Conservation (phyloP, 257 asterid species). For the Solanum pinnatisectum region DNA sequence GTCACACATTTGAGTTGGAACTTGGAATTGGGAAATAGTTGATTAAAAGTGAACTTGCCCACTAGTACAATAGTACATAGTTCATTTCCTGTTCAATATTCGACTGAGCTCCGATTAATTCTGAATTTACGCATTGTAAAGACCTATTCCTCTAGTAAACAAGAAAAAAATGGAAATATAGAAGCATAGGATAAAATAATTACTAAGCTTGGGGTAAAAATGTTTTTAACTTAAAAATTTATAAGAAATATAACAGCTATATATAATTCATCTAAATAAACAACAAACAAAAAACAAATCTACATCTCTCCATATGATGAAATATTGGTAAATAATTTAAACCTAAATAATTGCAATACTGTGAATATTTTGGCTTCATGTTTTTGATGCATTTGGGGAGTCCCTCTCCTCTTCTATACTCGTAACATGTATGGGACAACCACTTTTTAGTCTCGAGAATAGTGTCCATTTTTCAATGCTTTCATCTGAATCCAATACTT, state of each 20-base stretch:
- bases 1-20: background rate
- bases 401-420: background rate
- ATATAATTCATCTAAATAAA: background rate
- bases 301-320: background rate
- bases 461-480: background rate
- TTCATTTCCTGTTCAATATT: background rate
- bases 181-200: background rate
- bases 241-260: background rate
- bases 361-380: background rate
- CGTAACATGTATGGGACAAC: constrained; percentile 6
- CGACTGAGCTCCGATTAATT: background rate
- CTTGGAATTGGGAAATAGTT: background rate
- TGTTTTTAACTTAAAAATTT: background rate
- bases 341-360: background rate
- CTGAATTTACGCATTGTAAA: too few relatives aligned
- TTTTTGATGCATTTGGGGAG: background rate
- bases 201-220: background rate
- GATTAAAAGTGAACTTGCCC: background rate
- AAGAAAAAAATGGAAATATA: background rate
- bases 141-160: too few relatives aligned
- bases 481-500: background rate
- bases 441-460: constrained; percentile 3
- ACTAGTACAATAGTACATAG: background rate
- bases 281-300: background rate
- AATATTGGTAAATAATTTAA: background rate